These are phyloP conservation scores for Meripilus lineatus DNA, from an alignment of 1,284 basidiomycete genomes.

Conservation along the genomic window DNA sequence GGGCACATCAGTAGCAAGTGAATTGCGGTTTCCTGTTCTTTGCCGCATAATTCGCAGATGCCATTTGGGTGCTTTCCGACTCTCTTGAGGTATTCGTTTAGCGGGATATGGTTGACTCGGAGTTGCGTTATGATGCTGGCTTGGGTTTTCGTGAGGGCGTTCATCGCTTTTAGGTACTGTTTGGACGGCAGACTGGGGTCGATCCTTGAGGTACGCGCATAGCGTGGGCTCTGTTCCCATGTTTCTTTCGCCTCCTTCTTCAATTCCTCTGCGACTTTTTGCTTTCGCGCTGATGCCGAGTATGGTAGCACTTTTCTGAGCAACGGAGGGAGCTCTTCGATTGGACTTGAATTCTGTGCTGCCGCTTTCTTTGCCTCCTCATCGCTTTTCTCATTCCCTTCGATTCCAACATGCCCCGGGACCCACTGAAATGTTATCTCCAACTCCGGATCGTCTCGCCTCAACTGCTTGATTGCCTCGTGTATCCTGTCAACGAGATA, in stretches of 20 bases:
- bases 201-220: neutral
- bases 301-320: conserved; percentile 14
- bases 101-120: conserved; percentile 22
- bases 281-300: conserved; percentile 7
- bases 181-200: conserved; percentile 12
- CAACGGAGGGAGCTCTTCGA: conserved; percentile 1
- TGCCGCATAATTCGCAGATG: conserved; percentile 21
- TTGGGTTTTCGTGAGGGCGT: conserved; percentile 9
- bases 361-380: conserved; percentile 17
- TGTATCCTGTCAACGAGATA: conserved; percentile 1
- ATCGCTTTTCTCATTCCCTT: conserved; percentile 16
- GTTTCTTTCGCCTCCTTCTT: too few relatives aligned
- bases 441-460: neutral
- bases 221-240: conserved; percentile 9
- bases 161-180: neutral
- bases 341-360: neutral
- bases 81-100: conserved; percentile 21
- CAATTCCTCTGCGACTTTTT: too few relatives aligned
- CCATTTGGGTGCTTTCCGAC: conserved; percentile 14
- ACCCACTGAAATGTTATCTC: conserved; percentile 9
- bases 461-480: neutral
- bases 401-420: conserved; percentile 14
- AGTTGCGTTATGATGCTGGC: conserved; percentile 25
- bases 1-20: conserved; percentile 25
- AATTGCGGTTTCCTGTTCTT: conserved; percentile 17